Evolutionary conservation across 768 basidiomycete species (phyloP), one percentile per base, ranked within the genome.

Genomic region (Grammothele lineata): DNA sequence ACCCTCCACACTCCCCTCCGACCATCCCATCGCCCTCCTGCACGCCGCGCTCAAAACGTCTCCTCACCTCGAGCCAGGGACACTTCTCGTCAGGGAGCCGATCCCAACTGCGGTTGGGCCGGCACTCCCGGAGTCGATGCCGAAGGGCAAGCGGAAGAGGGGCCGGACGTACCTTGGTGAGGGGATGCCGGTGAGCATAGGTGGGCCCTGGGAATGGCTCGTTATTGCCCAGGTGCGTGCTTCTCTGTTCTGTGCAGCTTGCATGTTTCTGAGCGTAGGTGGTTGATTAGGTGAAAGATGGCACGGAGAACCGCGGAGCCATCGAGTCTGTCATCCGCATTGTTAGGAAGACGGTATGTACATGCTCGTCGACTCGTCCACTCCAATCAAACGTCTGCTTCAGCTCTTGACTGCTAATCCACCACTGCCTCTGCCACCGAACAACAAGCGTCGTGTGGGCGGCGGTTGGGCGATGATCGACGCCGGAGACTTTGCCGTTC

Each of bases 391-490:
- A 14, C 27, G 27, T 30, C 27, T 27, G 3, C n/a, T 27, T 30
- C 46, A 89, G 87, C 68, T 90, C 15, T 65, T 86, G 43, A 71
- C 69, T 21, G 64, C 70, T 48, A 65, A 76, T 11, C 84, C 86
- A 1, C 80, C 81, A 9, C 57, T 88, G 24, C 60, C 70, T 12
- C 68, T 90, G 11, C 79, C 84, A 3, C 76, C 78, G 17, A 88
- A 87, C 48, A 70, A 76, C 24, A 81, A 80, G 59, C 75, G 76
- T 26, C 70, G 75, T 23, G 71, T 73, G 48, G 74, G 77, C 53
- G 82, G 83, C 43, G 87, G 85, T 21, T 92, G 89, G 90, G 85
- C 83, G 3, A 80, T 92, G 81, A 68, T 92, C 38, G 89, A 92
- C 61, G 85, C 79, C 6, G 88, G 88, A 24, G 74, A 80, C 37